These are phyloP conservation scores for Xylaria venustula DNA, from an alignment of 495 filamentous ascomycete genomes.

Conservation along the genomic window DNA sequence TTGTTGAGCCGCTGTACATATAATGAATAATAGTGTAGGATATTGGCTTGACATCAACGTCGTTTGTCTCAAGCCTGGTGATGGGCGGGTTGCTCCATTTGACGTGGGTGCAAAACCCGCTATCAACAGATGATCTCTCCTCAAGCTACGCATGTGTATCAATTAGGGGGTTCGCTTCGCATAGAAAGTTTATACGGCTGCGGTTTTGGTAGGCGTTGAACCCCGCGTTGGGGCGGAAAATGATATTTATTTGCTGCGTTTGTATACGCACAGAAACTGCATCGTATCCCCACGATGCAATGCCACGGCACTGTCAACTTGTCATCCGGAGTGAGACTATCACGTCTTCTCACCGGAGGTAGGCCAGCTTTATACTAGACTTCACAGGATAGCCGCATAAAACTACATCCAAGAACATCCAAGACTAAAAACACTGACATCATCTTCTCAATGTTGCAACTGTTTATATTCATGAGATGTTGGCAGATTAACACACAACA, in stretches of 20 bases:
- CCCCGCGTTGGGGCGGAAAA: slow-evolving; percentile 22
- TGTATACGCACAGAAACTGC: not conserved
- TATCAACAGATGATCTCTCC: slow-evolving; percentile 31
- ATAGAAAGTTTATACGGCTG: slow-evolving; percentile 28
- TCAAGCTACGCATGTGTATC: slow-evolving; percentile 30
- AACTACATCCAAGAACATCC: too few species aligned
- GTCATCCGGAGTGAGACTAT: too few species aligned
- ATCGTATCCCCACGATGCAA: not conserved
- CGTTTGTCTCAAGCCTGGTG: not conserved
- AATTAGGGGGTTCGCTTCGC: slow-evolving; percentile 28
- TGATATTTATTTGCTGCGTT: slow-evolving; percentile 14
- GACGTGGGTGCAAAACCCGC: slow-evolving; percentile 13
- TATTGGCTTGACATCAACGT: slow-evolving; percentile 22
- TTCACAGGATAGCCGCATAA: too few species aligned
- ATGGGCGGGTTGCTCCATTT: slow-evolving; percentile 1
- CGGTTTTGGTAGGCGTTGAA: slow-evolving; percentile 33
- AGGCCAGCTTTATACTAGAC: too few species aligned
- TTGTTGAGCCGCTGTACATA: slow-evolving; percentile 4
- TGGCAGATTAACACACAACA: too few species aligned
- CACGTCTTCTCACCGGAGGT: too few species aligned
- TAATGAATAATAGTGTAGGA: slow-evolving; percentile 27
- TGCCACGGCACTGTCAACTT: too few species aligned
- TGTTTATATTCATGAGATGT: too few species aligned
- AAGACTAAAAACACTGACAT: too few species aligned
- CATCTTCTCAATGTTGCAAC: too few species aligned